phyloP scores from a whole-genome alignment of 139 green algal genomes.

The Coelastrella sp. region DNA sequence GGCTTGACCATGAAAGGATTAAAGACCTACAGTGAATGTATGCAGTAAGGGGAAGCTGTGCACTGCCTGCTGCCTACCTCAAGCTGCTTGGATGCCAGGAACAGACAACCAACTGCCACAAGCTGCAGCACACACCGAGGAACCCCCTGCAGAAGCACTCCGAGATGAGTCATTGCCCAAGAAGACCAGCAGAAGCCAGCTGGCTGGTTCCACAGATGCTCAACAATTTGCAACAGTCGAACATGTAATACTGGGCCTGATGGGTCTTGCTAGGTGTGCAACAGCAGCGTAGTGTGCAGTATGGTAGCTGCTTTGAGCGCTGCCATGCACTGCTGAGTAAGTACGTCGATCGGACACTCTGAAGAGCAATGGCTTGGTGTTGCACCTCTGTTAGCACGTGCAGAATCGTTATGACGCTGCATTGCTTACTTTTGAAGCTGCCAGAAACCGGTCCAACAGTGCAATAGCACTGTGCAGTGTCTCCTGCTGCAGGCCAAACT shows the following conservation, averaged over 20 bases:
- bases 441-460: constrained; percentile 71
- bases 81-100: constrained; percentile 69
- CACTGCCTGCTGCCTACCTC: constrained; percentile 45
- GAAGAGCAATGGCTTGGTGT: not conserved
- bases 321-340: not conserved
- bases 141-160: constrained; percentile 46
- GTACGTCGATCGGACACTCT: not conserved
- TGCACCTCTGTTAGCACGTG: no score
- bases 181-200: no score
- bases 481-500: constrained; percentile 69
- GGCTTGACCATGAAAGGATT: no score
- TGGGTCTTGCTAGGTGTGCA: no score
- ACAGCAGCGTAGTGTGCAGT: no score
- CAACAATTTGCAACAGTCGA: no score
- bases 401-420: no score
- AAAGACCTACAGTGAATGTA: no score
- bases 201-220: no score
- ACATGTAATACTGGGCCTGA: no score
- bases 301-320: not conserved
- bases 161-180: no score
- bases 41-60: no score
- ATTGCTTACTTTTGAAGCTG: not conserved
- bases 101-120: constrained; percentile 62
- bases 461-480: constrained; percentile 61
- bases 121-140: constrained; percentile 66